Conservation (phyloP, 1,284 basidiomycete genomes). For the Marasmius tenuissimus region DNA sequence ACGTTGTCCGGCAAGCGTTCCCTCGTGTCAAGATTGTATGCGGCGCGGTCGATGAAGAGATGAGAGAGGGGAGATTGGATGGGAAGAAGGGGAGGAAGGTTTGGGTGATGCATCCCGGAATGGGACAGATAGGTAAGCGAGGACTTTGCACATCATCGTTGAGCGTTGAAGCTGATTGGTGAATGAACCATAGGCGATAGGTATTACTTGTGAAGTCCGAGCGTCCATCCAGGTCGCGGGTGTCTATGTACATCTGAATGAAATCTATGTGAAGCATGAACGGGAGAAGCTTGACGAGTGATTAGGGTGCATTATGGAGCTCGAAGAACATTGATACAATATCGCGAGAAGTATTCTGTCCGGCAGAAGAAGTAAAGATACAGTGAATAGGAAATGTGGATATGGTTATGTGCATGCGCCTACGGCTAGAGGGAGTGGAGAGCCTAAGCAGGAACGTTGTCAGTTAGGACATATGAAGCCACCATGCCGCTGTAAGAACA, state of each 20-base stretch:
- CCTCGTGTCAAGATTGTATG: slow-evolving; percentile 81
- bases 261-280: background rate
- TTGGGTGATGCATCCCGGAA: slow-evolving; percentile 79
- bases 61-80: slow-evolving; percentile 70
- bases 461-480: background rate
- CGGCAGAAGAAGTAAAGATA: no score
- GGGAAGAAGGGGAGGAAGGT: slow-evolving; percentile 56
- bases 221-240: background rate
- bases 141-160: slow-evolving; percentile 16
- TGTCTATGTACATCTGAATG: background rate
- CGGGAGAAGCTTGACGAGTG: no score
- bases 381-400: background rate
- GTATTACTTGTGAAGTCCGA: slow-evolving; percentile 37
- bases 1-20: slow-evolving; percentile 80
- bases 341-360: no score
- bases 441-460: background rate
- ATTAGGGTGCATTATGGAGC: no score
- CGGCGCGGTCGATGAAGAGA: slow-evolving; percentile 75
- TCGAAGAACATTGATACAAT: no score
- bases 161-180: slow-evolving; percentile 1
- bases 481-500: background rate
- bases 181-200: slow-evolving; percentile 33
- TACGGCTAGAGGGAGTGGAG: background rate
- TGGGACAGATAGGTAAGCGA: slow-evolving; percentile 73
- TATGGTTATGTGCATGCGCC: background rate